These are phyloP conservation scores for Halophytophthora batemanensis DNA, from an alignment of 352 stramenopile species.

Conservation along the genomic window DNA sequence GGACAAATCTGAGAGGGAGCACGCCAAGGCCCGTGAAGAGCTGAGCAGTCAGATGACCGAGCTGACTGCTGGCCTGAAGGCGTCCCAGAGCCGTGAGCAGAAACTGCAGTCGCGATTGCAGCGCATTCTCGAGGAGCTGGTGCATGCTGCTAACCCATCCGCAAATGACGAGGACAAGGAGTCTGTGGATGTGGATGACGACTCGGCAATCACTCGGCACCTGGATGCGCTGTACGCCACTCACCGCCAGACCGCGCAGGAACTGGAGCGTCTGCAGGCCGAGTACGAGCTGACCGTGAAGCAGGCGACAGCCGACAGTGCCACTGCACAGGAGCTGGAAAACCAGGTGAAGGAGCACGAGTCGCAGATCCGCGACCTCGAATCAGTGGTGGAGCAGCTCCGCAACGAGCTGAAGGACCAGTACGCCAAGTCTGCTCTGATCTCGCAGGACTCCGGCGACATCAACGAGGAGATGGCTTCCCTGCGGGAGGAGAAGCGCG, in stretches of 20 bases:
- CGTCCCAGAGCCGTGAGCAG: conserved; percentile 43
- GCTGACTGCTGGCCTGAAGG: conserved; percentile 31
- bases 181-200: conserved; percentile 24
- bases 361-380: conserved; percentile 44
- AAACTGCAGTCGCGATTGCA: conserved; percentile 42
- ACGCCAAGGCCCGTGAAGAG: conserved; percentile 17
- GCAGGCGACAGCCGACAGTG: conserved; percentile 30
- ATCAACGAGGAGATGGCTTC: conserved; percentile 44
- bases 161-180: conserved; percentile 18
- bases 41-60: conserved; percentile 29
- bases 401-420: conserved; percentile 45
- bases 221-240: conserved; percentile 34
- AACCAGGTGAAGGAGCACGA: conserved; percentile 39
- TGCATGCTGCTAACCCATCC: conserved; percentile 28
- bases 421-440: conserved; percentile 36
- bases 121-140: conserved; percentile 39
- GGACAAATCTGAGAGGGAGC: conserved; percentile 30
- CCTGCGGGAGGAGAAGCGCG: conserved; percentile 34
- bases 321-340: conserved; percentile 30
- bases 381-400: conserved; percentile 36
- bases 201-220: conserved; percentile 30
- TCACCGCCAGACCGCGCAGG: conserved; percentile 27
- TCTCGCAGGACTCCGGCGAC: conserved; percentile 40
- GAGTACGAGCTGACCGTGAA: conserved; percentile 44
- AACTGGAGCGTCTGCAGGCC: conserved; percentile 44